Percentiles rank a stretch among this genome's conserved stretches.
Evolutionary conservation across 2,329 filamentous ascomycete genomes (phyloP).

Genomic region (Nemania sp.): DNA sequence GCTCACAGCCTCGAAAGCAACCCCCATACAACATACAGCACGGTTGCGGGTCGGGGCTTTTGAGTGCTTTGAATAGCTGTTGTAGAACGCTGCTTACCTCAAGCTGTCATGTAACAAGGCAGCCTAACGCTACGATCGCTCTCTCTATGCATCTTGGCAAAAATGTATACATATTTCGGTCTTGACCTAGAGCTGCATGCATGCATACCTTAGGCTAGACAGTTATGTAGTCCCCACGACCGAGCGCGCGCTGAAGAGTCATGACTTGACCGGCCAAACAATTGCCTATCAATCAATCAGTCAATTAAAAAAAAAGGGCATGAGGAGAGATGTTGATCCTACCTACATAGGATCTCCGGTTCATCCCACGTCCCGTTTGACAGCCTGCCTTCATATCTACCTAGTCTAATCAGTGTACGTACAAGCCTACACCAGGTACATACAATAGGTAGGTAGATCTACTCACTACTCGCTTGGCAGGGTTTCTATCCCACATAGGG

Average conservation of each 20-base stretch:
- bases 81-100: slow-evolving; percentile 8
- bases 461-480: background rate
- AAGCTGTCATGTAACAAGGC: slow-evolving; percentile 9
- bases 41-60: background rate
- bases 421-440: too few relatives aligned
- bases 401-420: background rate
- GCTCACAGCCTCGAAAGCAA: background rate
- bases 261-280: slow-evolving; percentile 19
- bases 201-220: background rate
- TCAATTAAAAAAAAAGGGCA: background rate
- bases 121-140: slow-evolving; percentile 13
- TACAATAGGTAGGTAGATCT: background rate
- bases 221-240: background rate
- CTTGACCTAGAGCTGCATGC: background rate
- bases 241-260: slow-evolving; percentile 1
- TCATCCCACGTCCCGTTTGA: background rate
- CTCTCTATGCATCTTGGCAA: background rate
- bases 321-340: slow-evolving; percentile 5
- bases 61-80: background rate
- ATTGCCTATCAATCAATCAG: background rate
- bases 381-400: too few relatives aligned
- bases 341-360: background rate
- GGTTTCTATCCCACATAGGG: background rate
- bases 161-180: slow-evolving; percentile 8
- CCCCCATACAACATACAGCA: background rate